A percentile compares a stretch with the other conserved stretches of the same genome.
Conservation (phyloP, 2,329 filamentous ascomycete genomes). For the Fusarium xyrophilum region DNA sequence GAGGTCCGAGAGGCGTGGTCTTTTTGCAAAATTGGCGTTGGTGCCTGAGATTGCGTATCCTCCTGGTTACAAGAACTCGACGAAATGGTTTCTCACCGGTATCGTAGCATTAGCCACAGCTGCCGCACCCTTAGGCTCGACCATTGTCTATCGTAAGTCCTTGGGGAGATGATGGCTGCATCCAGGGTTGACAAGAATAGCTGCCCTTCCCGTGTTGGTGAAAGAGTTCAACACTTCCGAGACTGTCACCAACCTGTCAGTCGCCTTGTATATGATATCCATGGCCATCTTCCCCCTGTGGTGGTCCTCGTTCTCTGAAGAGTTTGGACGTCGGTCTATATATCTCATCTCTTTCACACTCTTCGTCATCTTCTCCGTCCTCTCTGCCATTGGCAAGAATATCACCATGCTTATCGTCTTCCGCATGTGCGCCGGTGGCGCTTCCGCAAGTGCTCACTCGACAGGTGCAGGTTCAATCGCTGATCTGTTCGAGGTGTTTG, state of each 20-base stretch:
- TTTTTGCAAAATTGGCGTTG: conserved; percentile 73
- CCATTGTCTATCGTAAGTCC: conserved; percentile 79
- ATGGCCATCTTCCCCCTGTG: conserved; percentile 87
- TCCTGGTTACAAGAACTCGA: conserved; percentile 72
- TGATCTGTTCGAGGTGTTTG: conserved; percentile 76
- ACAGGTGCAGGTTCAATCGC: conserved; percentile 85
- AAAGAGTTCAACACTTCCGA: conserved; percentile 66
- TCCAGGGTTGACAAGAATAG: conserved; percentile 50
- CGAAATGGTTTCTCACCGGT: conserved; percentile 85
- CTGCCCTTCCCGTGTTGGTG: conserved; percentile 70
- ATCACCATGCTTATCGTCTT: conserved; percentile 81
- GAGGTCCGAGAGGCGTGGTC: conserved; percentile 66
- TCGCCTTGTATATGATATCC: conserved; percentile 81
- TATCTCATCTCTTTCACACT: conserved; percentile 77
- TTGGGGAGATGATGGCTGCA: background rate
- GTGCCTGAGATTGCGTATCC: conserved; percentile 82
- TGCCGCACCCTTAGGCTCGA: conserved; percentile 81
- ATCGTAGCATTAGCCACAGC: conserved; percentile 79
- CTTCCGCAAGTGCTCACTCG: conserved; percentile 80
- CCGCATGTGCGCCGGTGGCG: conserved; percentile 75
- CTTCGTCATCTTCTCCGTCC: conserved; percentile 73
- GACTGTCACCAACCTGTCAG: conserved; percentile 75
- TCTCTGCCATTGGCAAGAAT: conserved; percentile 71
- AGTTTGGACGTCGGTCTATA: conserved; percentile 75
- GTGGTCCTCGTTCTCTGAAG: conserved; percentile 85